A percentile compares a stretch with the other conserved stretches of the same genome.
phyloP scores from a whole-genome alignment of 768 basidiomycete genomes.

The Pleurotus cornucopiae region DNA sequence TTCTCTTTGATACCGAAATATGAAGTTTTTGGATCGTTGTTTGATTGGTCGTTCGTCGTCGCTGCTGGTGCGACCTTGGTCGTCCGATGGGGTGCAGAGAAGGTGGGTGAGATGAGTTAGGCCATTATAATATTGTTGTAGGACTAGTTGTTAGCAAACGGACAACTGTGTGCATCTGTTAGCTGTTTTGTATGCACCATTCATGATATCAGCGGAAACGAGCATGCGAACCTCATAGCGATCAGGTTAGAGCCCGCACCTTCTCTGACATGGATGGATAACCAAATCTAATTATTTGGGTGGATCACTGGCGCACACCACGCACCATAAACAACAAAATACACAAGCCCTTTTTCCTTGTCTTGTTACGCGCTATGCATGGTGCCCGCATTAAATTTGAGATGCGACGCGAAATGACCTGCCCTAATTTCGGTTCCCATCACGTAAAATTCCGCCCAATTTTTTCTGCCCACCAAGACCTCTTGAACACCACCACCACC shows the following conservation, averaged over 20 bases:
- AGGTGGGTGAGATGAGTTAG: conserved; percentile 27
- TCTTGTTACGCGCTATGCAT: too few relatives aligned
- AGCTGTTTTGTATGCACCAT: too few relatives aligned
- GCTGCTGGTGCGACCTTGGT: conserved; percentile 46
- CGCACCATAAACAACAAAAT: too few relatives aligned
- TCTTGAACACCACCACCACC: background rate
- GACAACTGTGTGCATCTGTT: too few relatives aligned
- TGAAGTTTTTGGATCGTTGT: conserved; percentile 68
- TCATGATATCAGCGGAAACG: too few relatives aligned
- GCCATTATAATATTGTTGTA: background rate
- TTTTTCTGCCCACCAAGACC: background rate
- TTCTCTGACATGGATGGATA: background rate
- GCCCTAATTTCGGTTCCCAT: background rate
- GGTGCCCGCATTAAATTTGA: background rate
- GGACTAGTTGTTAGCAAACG: too few relatives aligned
- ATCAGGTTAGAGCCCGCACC: too few relatives aligned
- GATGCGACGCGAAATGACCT: conserved; percentile 1
- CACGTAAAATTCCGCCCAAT: background rate
- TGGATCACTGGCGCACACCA: background rate
- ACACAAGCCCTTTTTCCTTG: too few relatives aligned
- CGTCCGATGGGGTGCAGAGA: conserved; percentile 53
- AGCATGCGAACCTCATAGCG: too few relatives aligned
- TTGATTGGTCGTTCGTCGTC: conserved; percentile 68
- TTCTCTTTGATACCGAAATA: conserved; percentile 73
- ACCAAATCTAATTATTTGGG: background rate